Evolutionary conservation across 371 early-diverging fungal genomes (phyloP).

Genomic region (Coemansia sp.): DNA sequence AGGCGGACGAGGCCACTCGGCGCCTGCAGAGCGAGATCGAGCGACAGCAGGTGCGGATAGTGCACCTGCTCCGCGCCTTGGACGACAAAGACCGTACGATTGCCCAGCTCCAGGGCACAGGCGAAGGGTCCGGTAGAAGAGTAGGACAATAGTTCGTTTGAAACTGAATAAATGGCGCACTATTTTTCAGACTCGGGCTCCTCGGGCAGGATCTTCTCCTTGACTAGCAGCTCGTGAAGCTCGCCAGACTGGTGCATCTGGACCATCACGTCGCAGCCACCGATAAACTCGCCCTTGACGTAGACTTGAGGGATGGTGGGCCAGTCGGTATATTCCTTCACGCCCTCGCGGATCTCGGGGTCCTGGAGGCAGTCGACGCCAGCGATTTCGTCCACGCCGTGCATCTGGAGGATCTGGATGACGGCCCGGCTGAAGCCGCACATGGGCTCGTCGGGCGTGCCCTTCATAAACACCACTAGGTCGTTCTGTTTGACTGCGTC

Average conservation of each 20-base stretch:
- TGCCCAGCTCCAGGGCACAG: constrained; percentile 9
- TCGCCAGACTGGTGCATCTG: constrained; percentile 92
- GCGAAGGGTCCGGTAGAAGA: background rate
- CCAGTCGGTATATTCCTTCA: constrained; percentile 96
- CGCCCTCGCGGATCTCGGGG: constrained; percentile 82
- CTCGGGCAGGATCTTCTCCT: constrained; percentile 64
- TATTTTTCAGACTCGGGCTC: constrained; percentile 47
- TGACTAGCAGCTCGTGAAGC: constrained; percentile 78
- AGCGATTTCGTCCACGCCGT: constrained; percentile 78
- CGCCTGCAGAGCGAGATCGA: constrained; percentile 21
- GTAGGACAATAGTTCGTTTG: background rate
- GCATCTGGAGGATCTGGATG: constrained; percentile 82
- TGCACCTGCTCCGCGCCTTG: constrained; percentile 38
- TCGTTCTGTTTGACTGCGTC: constrained; percentile 60
- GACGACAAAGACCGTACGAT: constrained; percentile 26
- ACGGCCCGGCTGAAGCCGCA: constrained; percentile 94
- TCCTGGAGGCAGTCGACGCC: constrained; percentile 89
- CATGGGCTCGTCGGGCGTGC: constrained; percentile 86
- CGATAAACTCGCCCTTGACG: constrained; percentile 95
- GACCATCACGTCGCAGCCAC: constrained; percentile 94
- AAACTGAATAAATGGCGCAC: background rate
- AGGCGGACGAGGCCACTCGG: background rate
- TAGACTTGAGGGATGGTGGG: constrained; percentile 99
- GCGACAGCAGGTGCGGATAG: constrained; percentile 30
- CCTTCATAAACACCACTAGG: constrained; percentile 94